Base-by-base conservation (phyloP, 768 basidiomycete species). In the Boletus vermiculosoides region DNA sequence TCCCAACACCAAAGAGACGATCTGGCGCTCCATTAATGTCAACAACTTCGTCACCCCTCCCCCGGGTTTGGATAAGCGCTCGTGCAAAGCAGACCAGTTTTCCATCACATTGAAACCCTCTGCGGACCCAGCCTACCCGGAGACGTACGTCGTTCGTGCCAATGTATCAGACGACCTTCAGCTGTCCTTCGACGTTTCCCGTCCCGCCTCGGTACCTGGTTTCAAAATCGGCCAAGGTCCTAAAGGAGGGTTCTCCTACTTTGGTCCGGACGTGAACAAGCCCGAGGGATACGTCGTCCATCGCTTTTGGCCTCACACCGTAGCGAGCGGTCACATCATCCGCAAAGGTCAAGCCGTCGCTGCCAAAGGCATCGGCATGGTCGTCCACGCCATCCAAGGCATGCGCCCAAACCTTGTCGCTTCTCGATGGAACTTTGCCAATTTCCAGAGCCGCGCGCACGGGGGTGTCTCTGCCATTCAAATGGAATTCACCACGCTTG, bases 341-440 rank as follows among this genome's bases (percentile, higher is more conserved):
- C 71, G 77, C 60, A 81, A 84, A 33, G 91, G 90, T 44, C 73
- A 82, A 55, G 87, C 87, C 7, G 73, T 76, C 54, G 48, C 76
- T 9, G 73, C 84, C 53, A 71, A 81, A 33, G 90, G 89, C 44
- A 76, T 81, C 37, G 92, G 92, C 30, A 91, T 94, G 88, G 86
- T 96, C 71, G 82, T 95, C 20, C 92, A 96, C 72, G 96, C 96
- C 45, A 97, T 98, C 70, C 96, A 98, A 71, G 97, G 96, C 71
- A 96, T 99, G 93, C 84, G 94, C 9, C 94, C 96, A 48, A 91
- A 99, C 74, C 82, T 93, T 54, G 85, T 97, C 64, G 97, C 97
- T 15, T 78, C 91, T 20, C 76, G 88, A 10, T 99, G 97, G 97
- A 98, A 98, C 77, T 99, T 98, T 75, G 87, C 79, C 30, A 81